phyloP scores from a whole-genome alignment of 1,284 basidiomycete species.

The Sparassis latifolia region DNA sequence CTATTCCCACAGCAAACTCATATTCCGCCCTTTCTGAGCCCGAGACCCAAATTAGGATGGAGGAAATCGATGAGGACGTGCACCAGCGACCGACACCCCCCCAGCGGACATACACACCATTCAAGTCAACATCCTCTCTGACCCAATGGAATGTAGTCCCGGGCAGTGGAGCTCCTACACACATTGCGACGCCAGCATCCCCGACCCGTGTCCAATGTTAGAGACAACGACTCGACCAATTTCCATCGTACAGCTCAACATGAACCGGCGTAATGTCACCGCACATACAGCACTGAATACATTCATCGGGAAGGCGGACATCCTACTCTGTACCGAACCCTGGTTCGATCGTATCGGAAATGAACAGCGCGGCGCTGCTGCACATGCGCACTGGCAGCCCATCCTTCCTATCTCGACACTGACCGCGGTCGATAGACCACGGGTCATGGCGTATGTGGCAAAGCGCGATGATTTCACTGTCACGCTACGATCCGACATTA shows the following conservation, averaged over 20 bases:
- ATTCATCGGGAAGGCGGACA: not conserved
- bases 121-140: not conserved
- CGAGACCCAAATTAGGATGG: not conserved
- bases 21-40: not conserved
- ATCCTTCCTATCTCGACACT: constrained; percentile 1
- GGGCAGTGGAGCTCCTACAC: no score
- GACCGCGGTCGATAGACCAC: not conserved
- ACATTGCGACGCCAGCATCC: no score
- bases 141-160: not conserved
- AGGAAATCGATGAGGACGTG: not conserved
- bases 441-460: not conserved
- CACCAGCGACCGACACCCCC: not conserved
- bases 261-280: not conserved
- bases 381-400: not conserved
- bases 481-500: constrained; percentile 2
- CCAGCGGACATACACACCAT: no score
- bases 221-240: not conserved
- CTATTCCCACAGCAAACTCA: no score
- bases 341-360: constrained; percentile 2
- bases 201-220: no score
- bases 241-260: constrained; percentile 1
- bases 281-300: not conserved
- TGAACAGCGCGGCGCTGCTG: not conserved
- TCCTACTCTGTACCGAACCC: constrained; percentile 3
- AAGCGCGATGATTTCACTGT: not conserved